Base-by-base conservation (phyloP, 768 basidiomycete species). In the Neoboletus magnificus region DNA sequence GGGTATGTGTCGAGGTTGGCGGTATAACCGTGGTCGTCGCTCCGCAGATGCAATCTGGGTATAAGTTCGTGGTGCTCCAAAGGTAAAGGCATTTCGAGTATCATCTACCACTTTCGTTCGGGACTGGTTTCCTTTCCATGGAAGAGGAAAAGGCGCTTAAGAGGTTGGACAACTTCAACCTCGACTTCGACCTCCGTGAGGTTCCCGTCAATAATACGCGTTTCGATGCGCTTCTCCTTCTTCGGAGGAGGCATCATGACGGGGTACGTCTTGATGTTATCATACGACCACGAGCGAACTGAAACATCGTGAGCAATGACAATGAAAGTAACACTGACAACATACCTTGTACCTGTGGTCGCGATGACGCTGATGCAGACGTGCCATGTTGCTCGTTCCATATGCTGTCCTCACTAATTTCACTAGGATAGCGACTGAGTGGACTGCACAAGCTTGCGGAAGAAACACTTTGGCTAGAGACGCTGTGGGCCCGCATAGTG, bases 221-320 rank as follows among this genome's bases (percentile, higher is more conserved):
- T 77, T 72, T 81, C 81, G 25, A 75, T 67, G 48, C 75, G 75
- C 59, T 73, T 73, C 73, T 83, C 82, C 67, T 75, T 84, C 72
- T 78, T 78, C 42, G 76, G 72, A n/a, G 79, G 82, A 36, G 79
- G 71, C 56, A 67, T 68, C 70, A 71, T 75, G 56, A 82, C 73
- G 16, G 84, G 82, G 61, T 89, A 90, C 4, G 84, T 87, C 65
- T 78, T 80, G 57, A 87, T 69, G 59, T 85, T 85, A 62, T 88
- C 86, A 63, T 89, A 89, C 2, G 87, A 88, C 87, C 86, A 89
- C 3, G 88, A 83, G 29, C 85, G 85, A 13, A 74, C 87, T 88
- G 54, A 40, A 45, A 30, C n/a, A 20, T 8, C 0, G 39, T 66
- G 33, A 59, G 66, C 10, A 29, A 52, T 11, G 37, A 25, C 22